Evolutionary conservation across 805 yeast genomes (phyloP), one percentile per base, ranked within the genome.

Genomic region (Clavispora carvajalis): DNA sequence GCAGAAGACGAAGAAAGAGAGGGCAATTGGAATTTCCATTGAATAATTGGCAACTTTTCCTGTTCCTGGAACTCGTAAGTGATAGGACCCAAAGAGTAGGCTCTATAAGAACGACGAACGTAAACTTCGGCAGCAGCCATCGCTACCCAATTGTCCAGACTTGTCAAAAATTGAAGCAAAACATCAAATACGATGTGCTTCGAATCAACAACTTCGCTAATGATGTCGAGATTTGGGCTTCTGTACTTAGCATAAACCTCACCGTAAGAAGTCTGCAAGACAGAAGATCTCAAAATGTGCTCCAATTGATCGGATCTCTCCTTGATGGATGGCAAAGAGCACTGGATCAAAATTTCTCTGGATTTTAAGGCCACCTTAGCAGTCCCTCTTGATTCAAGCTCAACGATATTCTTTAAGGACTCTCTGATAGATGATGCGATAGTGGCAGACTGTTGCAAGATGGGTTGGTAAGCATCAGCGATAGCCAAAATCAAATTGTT

Each of bases 301-400:
- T 95, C 98, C 59, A 93, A 77, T 71, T 95, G 99, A 63, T 91
- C 97, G 23, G 95, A 83, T 71, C 98, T 82, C 68, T 93, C 99
- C 64, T 86, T 81, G 48, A 89, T 82, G 3, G 98, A 89, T 28
- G 99, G 99, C 67, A 93, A 74, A 22, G 98, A 88, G 62, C 97
- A 93, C 73, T 90, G 96, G 56, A 93, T 93, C 56, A 93, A 77
- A 45, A 95, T 85, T 68, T 95, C 99, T 61, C 98, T 81, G 1
- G 98, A 97, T 65, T 87, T 89, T 58, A 93, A 73, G 21, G 96
- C 87, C 37, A 91, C 97, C 72, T 90, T 91, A 22, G 96, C 91
- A 26, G 96, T 80, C 7, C 87, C 79, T 60, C 96, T 83, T 19
- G 93, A 77, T 54, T 91, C 98, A 49, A 93, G 75, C 61, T 86